A percentile compares a stretch with the other conserved stretches of the same genome.
These are phyloP conservation scores for Solanum aculeatissimum DNA, from an alignment of 305 asterid species.

Conservation along the genomic window DNA sequence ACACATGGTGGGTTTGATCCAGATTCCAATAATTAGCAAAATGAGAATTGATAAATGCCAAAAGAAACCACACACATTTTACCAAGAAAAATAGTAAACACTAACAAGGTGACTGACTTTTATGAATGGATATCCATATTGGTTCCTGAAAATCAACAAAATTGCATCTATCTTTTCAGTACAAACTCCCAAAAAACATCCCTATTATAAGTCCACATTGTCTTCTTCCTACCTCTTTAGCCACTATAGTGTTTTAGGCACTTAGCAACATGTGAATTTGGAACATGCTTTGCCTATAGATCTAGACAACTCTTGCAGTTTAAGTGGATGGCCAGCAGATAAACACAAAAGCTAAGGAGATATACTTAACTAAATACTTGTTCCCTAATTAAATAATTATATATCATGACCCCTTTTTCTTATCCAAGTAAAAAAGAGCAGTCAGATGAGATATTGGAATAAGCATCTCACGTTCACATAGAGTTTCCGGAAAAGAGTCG, in stretches of 20 bases:
- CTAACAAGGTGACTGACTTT: neutral
- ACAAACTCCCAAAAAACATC: neutral
- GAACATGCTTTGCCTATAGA: slow-evolving; percentile 12
- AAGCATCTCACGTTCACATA: too few relatives aligned
- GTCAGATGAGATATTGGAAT: too few relatives aligned
- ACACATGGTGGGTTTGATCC: neutral
- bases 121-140: neutral
- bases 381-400: neutral
- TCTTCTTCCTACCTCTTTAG: neutral
- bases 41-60: slow-evolving; percentile 30
- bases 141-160: neutral
- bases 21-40: slow-evolving; percentile 29
- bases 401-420: too few relatives aligned
- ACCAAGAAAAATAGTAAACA: neutral
- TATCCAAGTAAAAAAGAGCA: too few relatives aligned
- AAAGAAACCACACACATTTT: neutral
- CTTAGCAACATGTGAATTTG: slow-evolving; percentile 13
- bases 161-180: neutral
- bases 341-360: neutral
- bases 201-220: neutral
- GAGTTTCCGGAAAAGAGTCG: too few relatives aligned
- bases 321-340: neutral
- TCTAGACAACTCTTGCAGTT: neutral
- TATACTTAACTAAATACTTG: neutral
- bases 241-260: neutral